phyloP scores from a whole-genome alignment of 148 eudicot species.

The Cornus kousa region DNA sequence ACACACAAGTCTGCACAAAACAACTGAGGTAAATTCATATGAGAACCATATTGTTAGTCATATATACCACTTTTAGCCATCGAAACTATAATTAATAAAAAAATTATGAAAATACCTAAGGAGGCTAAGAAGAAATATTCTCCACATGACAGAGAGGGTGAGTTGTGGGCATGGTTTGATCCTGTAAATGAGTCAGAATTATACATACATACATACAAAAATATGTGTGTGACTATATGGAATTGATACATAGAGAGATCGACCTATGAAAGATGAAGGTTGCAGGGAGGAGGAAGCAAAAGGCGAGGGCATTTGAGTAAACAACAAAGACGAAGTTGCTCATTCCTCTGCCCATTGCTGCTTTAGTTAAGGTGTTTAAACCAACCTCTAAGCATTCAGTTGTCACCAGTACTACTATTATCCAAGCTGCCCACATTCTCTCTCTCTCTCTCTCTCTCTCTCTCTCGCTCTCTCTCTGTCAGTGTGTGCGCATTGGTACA shows the following conservation, averaged over 20 bases:
- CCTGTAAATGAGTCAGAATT: too few species aligned
- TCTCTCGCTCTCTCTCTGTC: not conserved
- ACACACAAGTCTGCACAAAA: not conserved
- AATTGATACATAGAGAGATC: too few species aligned
- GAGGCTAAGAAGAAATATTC: constrained; percentile 2
- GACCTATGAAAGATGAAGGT: constrained; percentile 14
- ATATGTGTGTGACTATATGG: too few species aligned
- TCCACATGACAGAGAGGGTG: not conserved
- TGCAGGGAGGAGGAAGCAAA: constrained; percentile 26
- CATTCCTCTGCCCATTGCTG: constrained; percentile 42
- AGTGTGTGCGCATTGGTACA: too few species aligned
- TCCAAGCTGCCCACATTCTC: constrained; percentile 5
- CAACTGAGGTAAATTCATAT: not conserved
- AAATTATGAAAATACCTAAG: not conserved
- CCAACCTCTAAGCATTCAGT: constrained; percentile 35
- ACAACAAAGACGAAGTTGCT: constrained; percentile 32
- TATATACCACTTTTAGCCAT: too few species aligned
- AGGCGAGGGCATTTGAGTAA: constrained; percentile 30
- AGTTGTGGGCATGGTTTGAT: too few species aligned
- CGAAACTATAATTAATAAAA: too few species aligned
- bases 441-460: constrained; percentile 11
- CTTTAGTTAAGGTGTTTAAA: constrained; percentile 34
- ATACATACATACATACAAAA: too few species aligned
- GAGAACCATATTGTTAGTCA: not conserved
- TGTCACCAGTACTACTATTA: constrained; percentile 9